A percentile compares a stretch with the other conserved stretches of the same genome.
These are phyloP conservation scores for Sarocladium strictum DNA, from an alignment of 2,329 filamentous ascomycete species.

Conservation along the genomic window DNA sequence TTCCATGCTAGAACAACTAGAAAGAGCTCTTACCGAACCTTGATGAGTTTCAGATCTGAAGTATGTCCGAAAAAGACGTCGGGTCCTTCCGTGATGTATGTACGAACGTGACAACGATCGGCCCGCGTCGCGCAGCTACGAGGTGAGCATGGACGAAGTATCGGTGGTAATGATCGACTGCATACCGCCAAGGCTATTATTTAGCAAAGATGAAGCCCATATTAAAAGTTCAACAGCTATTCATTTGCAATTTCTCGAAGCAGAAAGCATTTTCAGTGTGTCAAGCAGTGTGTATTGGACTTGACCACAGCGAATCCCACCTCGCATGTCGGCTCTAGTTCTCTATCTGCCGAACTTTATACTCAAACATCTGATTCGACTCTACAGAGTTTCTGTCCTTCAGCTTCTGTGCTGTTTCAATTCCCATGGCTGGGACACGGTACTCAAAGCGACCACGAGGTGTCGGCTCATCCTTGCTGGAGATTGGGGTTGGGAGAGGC, in stretches of 20 bases:
- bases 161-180: background rate
- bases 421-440: slow-evolving; percentile 24
- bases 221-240: background rate
- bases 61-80: background rate
- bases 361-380: slow-evolving; percentile 27
- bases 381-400: slow-evolving; percentile 21
- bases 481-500: slow-evolving; percentile 47
- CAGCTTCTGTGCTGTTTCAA: slow-evolving; percentile 27
- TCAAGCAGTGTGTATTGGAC: background rate
- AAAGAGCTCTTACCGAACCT: background rate
- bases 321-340: background rate
- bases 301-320: background rate
- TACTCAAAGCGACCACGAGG: slow-evolving; percentile 18
- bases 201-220: background rate
- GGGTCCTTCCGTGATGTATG: background rate
- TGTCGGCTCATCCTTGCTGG: background rate
- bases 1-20: background rate
- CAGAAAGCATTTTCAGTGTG: background rate
- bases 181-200: background rate
- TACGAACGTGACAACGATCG: background rate
- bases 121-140: background rate
- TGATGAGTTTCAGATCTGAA: background rate
- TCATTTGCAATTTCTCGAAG: background rate
- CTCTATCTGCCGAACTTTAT: background rate
- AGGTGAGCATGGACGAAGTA: background rate